Conservation (phyloP, 2,329 filamentous ascomycete species). For the Cladosporium sp. region DNA sequence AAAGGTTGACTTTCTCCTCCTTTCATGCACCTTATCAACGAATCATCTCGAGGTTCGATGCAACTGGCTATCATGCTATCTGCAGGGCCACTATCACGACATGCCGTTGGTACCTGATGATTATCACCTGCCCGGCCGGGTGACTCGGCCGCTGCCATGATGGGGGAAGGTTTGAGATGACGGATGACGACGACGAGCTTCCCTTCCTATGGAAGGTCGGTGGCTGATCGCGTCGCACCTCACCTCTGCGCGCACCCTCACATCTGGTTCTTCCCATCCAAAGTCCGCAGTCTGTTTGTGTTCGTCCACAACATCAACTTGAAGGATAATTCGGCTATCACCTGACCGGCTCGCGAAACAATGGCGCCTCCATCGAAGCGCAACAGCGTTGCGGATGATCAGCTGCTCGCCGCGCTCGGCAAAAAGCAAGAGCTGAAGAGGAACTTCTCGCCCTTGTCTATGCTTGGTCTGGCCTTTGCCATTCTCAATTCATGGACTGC, state of each 20-base stretch:
- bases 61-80: slow-evolving; percentile 3
- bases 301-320: too few species aligned
- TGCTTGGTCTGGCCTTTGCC: slow-evolving; percentile 59
- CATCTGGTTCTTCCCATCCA: too few species aligned
- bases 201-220: background rate
- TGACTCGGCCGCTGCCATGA: slow-evolving; percentile 2
- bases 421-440: slow-evolving; percentile 54
- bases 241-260: too few species aligned
- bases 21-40: slow-evolving; percentile 2
- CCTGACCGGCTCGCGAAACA: background rate
- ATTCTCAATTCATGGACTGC: slow-evolving; percentile 62
- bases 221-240: slow-evolving; percentile 11
- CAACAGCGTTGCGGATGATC: slow-evolving; percentile 36
- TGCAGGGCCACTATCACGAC: slow-evolving; percentile 2
- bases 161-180: slow-evolving; percentile 7
- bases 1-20: slow-evolving; percentile 3
- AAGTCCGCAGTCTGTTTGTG: too few species aligned
- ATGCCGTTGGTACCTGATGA: background rate
- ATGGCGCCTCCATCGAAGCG: background rate
- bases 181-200: background rate
- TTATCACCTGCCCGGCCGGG: slow-evolving; percentile 3
- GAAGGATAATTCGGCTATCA: background rate
- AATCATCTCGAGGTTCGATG: background rate
- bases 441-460: slow-evolving; percentile 54
- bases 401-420: slow-evolving; percentile 51